Conservation (phyloP, 495 filamentous ascomycete species). For the Monascus purpureus region DNA sequence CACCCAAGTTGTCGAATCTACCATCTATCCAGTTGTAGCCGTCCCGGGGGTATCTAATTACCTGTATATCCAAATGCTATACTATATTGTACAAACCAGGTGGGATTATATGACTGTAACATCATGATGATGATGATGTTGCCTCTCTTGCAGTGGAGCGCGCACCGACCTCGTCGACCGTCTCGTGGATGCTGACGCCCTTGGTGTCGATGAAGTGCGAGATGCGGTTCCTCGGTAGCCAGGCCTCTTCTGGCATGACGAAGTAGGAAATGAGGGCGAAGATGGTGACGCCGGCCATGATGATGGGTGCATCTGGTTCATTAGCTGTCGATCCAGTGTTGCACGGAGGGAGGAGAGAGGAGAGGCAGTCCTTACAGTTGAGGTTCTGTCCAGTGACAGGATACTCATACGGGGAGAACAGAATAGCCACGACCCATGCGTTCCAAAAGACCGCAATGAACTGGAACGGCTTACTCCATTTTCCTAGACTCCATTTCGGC, state of each 20-base stretch:
- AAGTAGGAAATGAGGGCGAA: constrained; percentile 33
- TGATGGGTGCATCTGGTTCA: constrained; percentile 29
- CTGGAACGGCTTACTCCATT: constrained; percentile 33
- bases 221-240: constrained; percentile 29
- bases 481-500: constrained; percentile 30
- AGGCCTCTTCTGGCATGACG: constrained; percentile 33
- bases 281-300: constrained; percentile 35
- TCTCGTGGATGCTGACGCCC: constrained; percentile 13
- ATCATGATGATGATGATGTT: no score
- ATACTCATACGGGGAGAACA: constrained; percentile 33
- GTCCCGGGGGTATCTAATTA: no score
- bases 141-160: not conserved
- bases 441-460: constrained; percentile 37
- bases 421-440: constrained; percentile 33
- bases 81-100: no score
- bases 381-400: constrained; percentile 30
- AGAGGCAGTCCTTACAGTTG: constrained; percentile 24
- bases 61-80: no score
- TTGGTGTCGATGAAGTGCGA: constrained; percentile 33
- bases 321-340: not conserved
- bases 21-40: no score
- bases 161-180: constrained; percentile 11
- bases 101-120: no score
- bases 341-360: not conserved
- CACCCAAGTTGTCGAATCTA: no score